Base-by-base conservation (phyloP, 345 rosid genomes). In the Populus alba region DNA sequence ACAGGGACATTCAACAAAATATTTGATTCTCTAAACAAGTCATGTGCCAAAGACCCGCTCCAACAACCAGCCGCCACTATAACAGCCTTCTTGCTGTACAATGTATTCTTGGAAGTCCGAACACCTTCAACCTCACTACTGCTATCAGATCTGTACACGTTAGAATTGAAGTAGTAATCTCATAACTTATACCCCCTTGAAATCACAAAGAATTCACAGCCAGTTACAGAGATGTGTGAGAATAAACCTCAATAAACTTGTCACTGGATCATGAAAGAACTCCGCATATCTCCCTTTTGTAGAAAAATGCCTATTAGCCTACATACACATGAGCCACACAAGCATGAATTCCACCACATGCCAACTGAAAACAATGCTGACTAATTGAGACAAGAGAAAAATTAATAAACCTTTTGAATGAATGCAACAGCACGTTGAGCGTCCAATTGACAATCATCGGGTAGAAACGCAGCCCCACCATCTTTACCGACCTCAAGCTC, bases 21-120 rank as follows among this genome's bases (percentile, higher is more conserved):
- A 69, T 89, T 79, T 78, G 83, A 85, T 49, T 86, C 90, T 77
- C 80, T 88, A 75, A 91, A 79, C 69, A 92, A 76, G 43, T 89
- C 86, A 68, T 80, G 84, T 88, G 88, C 86, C 81, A 93, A 78
- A 85, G 92, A 84, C 12, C 96, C 94, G 85, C 91, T 93, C 98
- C 96, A 95, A 87, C 90, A 87, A 87, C 97, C 98, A 78, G 96
- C 90, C 61, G 99, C 97, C 79, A 95, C 81, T 37, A 92, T 79
- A 78, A 92, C 75, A 23, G 92, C 97, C 87, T 90, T 93, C 81
- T 87, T 89, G 82, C 91, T 70, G 76, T 85, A 84, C 87, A 95
- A 80, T 72, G 82, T 80, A 62, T 82, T 88, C 74, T 85, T 92
- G 65, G 83, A 87, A 73, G 98, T 95, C 85, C 73, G 85, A 72